Percentiles rank a stretch among this genome's conserved stretches.
Evolutionary conservation across 2,329 filamentous ascomycete genomes (phyloP).

Genomic region (Fusarium ramigenum): DNA sequence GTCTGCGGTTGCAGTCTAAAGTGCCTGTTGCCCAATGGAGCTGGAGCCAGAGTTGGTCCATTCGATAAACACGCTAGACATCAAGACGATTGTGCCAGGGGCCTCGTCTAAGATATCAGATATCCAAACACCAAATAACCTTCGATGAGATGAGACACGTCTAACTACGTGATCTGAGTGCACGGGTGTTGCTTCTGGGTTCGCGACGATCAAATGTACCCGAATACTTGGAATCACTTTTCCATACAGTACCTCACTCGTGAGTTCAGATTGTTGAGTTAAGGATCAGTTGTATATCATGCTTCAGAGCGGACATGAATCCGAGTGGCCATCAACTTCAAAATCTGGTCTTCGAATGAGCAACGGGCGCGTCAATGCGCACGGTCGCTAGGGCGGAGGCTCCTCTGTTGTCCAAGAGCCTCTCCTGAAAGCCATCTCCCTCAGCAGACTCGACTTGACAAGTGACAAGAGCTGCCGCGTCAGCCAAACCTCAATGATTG

Average conservation of each 20-base stretch:
- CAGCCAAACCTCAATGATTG: constrained; percentile 24
- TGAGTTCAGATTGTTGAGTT: constrained; percentile 15
- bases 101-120: constrained; percentile 1
- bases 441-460: neutral
- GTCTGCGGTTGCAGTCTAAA: constrained; percentile 24
- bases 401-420: constrained; percentile 13
- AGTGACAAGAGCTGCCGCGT: constrained; percentile 29
- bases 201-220: constrained; percentile 15
- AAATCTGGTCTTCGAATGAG: constrained; percentile 7
- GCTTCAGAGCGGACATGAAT: constrained; percentile 9
- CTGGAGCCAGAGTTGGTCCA: constrained; percentile 7
- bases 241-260: neutral
- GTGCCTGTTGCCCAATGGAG: constrained; percentile 8
- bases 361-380: constrained; percentile 22
- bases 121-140: neutral
- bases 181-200: constrained; percentile 1
- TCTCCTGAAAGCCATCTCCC: constrained; percentile 6
- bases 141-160: constrained; percentile 5
- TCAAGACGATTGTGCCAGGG: constrained; percentile 2
- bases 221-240: constrained; percentile 17
- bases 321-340: constrained; percentile 15
- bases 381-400: constrained; percentile 14
- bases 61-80: constrained; percentile 19
- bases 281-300: constrained; percentile 16
- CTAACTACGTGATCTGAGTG: constrained; percentile 1